These are phyloP conservation scores for Suhomyces guaymorum DNA, from an alignment of 1,139 yeast genomes.

Conservation along the genomic window DNA sequence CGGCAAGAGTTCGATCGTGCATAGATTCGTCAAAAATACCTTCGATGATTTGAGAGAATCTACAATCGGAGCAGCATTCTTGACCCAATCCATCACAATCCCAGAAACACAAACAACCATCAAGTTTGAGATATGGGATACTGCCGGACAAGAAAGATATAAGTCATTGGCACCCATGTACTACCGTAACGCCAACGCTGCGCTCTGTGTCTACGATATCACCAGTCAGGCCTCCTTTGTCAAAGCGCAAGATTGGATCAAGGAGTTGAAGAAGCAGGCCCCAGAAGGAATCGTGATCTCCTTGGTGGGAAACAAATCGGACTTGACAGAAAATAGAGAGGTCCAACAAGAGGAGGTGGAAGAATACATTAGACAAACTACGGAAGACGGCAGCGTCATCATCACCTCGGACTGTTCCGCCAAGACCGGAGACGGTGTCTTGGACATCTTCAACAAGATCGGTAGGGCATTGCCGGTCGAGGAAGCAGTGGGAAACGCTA, in stretches of 20 bases:
- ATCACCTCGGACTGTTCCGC: slow-evolving; percentile 49
- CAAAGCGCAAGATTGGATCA: slow-evolving; percentile 95
- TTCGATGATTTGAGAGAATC: slow-evolving; percentile 94
- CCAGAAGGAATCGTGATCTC: slow-evolving; percentile 67
- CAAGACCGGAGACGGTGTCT: slow-evolving; percentile 48
- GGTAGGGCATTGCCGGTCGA: slow-evolving; percentile 50
- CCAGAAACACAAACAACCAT: slow-evolving; percentile 22
- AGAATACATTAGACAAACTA: slow-evolving; percentile 35
- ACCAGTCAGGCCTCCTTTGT: slow-evolving; percentile 62
- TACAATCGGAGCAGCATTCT: slow-evolving; percentile 95
- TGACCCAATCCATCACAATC: slow-evolving; percentile 71
- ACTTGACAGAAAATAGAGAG: slow-evolving; percentile 58
- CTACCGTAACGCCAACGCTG: slow-evolving; percentile 47
- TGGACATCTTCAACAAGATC: slow-evolving; percentile 43
- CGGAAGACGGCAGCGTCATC: slow-evolving; percentile 29
- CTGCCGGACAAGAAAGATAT: slow-evolving; percentile 55
- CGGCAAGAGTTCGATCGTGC: slow-evolving; percentile 50
- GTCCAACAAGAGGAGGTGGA: slow-evolving; percentile 39
- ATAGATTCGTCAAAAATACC: slow-evolving; percentile 60
- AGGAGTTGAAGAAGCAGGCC: slow-evolving; percentile 91
- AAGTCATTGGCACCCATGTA: slow-evolving; percentile 52
- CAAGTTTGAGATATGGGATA: slow-evolving; percentile 52
- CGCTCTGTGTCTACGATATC: slow-evolving; percentile 30
- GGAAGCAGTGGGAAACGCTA: slow-evolving; percentile 30
- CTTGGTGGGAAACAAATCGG: slow-evolving; percentile 52